These are phyloP conservation scores for Mycocalia duriaeana DNA, from an alignment of 1,284 basidiomycete genomes.

Conservation along the genomic window DNA sequence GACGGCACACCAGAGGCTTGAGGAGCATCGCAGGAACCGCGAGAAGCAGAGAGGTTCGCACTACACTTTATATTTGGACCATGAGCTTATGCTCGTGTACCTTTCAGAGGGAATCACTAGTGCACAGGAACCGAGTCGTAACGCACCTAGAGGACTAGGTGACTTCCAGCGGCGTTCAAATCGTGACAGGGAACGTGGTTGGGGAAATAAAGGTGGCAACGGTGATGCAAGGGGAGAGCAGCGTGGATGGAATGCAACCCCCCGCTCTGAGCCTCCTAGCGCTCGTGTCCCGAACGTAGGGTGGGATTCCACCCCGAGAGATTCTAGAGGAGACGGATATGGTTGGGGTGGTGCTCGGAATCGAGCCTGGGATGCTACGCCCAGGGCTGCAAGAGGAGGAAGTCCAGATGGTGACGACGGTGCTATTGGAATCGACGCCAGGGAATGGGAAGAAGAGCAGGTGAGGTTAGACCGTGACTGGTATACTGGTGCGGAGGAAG, in stretches of 20 bases:
- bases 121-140: slow-evolving; percentile 44
- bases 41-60: slow-evolving; percentile 59
- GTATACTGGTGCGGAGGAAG: slow-evolving; percentile 89
- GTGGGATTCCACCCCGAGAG: slow-evolving; percentile 86
- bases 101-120: slow-evolving; percentile 58
- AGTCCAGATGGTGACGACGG: slow-evolving; percentile 62
- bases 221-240: slow-evolving; percentile 17
- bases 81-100: neutral
- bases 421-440: slow-evolving; percentile 54
- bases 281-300: slow-evolving; percentile 84
- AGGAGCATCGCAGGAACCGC: slow-evolving; percentile 67
- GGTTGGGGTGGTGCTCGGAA: slow-evolving; percentile 57
- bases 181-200: slow-evolving; percentile 46
- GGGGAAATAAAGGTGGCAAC: slow-evolving; percentile 25
- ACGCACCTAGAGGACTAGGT: slow-evolving; percentile 61
- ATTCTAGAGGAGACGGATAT: slow-evolving; percentile 39
- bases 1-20: slow-evolving; percentile 62
- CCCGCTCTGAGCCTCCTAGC: slow-evolving; percentile 76
- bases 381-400: slow-evolving; percentile 56
- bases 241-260: slow-evolving; percentile 67
- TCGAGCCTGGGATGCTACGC: slow-evolving; percentile 83
- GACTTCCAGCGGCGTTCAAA: slow-evolving; percentile 70
- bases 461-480: slow-evolving; percentile 86
- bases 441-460: slow-evolving; percentile 96
- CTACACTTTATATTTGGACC: neutral